Conservation (phyloP, 805 yeast genomes). For the Lipomyces chichibuensis region DNA sequence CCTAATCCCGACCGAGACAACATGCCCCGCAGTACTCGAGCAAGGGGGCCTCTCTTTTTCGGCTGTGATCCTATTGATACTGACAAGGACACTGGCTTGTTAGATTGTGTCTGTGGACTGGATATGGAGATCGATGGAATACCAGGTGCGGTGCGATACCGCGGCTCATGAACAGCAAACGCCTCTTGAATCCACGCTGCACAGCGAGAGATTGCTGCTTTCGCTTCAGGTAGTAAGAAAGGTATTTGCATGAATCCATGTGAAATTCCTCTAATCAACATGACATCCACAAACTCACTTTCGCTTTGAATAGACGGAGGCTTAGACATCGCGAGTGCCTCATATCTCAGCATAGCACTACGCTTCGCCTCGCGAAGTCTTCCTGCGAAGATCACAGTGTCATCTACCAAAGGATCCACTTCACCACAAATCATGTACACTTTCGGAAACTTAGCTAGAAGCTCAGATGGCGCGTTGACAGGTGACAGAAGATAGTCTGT, state of each 20-base stretch:
- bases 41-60: neutral
- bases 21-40: constrained; percentile 9
- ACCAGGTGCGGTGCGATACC: neutral
- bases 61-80: neutral
- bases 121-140: neutral
- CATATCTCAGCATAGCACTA: constrained; percentile 21
- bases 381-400: constrained; percentile 42
- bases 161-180: constrained; percentile 14
- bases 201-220: constrained; percentile 36
- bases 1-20: constrained; percentile 19
- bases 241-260: constrained; percentile 41
- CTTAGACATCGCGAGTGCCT: constrained; percentile 25
- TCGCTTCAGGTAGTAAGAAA: constrained; percentile 40
- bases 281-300: constrained; percentile 38
- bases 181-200: constrained; percentile 39
- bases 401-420: constrained; percentile 43
- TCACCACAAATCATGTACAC: constrained; percentile 42
- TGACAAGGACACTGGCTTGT: neutral
- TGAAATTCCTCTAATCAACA: constrained; percentile 39
- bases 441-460: constrained; percentile 40
- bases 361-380: constrained; percentile 40
- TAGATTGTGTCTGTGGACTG: neutral
- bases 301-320: constrained; percentile 9
- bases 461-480: constrained; percentile 38
- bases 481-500: constrained; percentile 41